phyloP scores from a whole-genome alignment of 139 green algal genomes.

The Closterium sp. region DNA sequence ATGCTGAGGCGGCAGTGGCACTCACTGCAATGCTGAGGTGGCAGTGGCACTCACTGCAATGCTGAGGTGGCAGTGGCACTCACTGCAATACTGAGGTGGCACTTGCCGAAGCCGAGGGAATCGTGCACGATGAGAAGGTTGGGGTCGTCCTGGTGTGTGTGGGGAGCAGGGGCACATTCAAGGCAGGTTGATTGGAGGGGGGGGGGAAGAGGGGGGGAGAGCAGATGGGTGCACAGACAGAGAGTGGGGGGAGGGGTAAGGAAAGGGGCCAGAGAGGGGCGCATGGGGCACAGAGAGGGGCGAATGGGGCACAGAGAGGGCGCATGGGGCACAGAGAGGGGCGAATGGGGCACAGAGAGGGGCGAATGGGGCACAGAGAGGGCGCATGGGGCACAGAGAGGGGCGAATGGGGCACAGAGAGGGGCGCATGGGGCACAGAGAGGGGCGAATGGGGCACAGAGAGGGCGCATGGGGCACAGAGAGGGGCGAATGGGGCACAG shows the following conservation, averaged over 20 bases:
- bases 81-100: constrained; percentile 87
- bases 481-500: too few relatives aligned
- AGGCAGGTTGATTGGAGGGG: too few relatives aligned
- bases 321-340: neutral
- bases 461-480: too few relatives aligned
- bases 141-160: constrained; percentile 38
- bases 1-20: too few relatives aligned
- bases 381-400: too few relatives aligned
- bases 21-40: too few relatives aligned
- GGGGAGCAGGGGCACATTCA: too few relatives aligned
- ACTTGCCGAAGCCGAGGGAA: constrained; percentile 86
- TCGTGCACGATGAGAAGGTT: constrained; percentile 92
- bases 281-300: too few relatives aligned
- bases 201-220: neutral
- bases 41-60: too few relatives aligned
- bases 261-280: neutral
- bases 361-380: neutral
- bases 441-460: too few relatives aligned
- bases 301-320: neutral
- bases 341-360: neutral
- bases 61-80: constrained; percentile 3
- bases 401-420: too few relatives aligned
- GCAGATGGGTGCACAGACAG: neutral
- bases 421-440: too few relatives aligned
- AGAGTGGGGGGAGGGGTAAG: neutral